A percentile compares a stretch with the other conserved stretches of the same genome.
phyloP scores from a whole-genome alignment of 2,329 filamentous ascomycete species.

The Microthyrium microscopicum region DNA sequence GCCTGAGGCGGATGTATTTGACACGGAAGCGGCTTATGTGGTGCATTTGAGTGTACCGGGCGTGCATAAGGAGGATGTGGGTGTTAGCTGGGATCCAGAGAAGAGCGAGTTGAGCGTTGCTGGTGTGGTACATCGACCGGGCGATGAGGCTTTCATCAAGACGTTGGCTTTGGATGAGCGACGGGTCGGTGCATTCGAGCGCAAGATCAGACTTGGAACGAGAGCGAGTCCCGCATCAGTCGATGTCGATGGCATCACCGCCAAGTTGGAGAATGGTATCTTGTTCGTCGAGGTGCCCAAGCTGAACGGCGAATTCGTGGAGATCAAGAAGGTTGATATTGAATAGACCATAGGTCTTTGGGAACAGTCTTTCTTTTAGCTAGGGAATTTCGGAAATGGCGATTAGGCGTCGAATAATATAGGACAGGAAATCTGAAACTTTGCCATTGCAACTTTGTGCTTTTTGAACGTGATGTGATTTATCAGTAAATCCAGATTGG shows the following conservation, averaged over 20 bases:
- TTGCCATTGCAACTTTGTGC: too few species aligned
- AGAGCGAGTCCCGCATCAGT: conserved; percentile 41
- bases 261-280: conserved; percentile 65
- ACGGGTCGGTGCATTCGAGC: conserved; percentile 58
- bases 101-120: conserved; percentile 48
- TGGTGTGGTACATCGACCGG: conserved; percentile 57
- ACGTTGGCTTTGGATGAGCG: conserved; percentile 48
- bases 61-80: conserved; percentile 62
- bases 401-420: too few species aligned
- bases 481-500: too few species aligned
- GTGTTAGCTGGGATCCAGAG: conserved; percentile 59
- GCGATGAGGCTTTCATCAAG: conserved; percentile 49
- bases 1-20: conserved; percentile 61
- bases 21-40: conserved; percentile 43
- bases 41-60: conserved; percentile 62
- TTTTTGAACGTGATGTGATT: too few species aligned
- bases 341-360: conserved; percentile 22
- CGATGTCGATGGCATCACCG: conserved; percentile 50
- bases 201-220: conserved; percentile 45
- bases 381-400: too few species aligned
- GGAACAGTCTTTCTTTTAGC: background rate
- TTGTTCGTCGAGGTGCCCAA: conserved; percentile 65
- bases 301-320: conserved; percentile 46
- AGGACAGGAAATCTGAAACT: too few species aligned
- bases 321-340: conserved; percentile 35